A percentile compares a stretch with the other conserved stretches of the same genome.
phyloP scores from a whole-genome alignment of 139 green algal species.

The Chlamydomonas sphaeroides region DNA sequence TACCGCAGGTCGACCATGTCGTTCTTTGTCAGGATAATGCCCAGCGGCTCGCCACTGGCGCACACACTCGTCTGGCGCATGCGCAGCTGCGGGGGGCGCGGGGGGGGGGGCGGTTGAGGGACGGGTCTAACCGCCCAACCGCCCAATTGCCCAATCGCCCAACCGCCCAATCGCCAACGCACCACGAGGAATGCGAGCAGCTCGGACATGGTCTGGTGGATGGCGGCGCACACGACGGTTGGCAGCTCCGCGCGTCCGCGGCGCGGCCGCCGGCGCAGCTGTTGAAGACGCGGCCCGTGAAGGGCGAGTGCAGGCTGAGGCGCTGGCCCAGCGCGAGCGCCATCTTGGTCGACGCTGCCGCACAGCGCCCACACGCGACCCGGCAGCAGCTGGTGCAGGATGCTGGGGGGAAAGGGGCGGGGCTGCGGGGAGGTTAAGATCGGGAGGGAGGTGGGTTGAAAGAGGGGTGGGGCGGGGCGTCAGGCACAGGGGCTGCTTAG shows the following conservation, averaged over 20 bases:
- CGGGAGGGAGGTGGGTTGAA: not conserved
- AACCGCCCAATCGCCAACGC: too few species aligned
- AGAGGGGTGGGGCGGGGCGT: too few species aligned
- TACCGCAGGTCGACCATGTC: conserved; percentile 32
- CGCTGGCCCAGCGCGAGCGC: conserved; percentile 17
- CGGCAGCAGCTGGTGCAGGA: conserved; percentile 28
- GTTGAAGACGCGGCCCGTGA: not conserved
- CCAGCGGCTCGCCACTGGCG: not conserved
- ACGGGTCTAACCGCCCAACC: too few species aligned
- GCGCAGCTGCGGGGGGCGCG: not conserved
- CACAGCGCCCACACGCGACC: conserved; percentile 22
- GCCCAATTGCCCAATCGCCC: too few species aligned
- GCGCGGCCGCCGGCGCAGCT: not conserved
- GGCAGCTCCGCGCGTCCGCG: conserved; percentile 15
- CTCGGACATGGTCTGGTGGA: conserved; percentile 22
- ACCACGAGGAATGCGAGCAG: conserved; percentile 28
- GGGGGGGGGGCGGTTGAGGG: too few species aligned
- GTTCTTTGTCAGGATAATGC: conserved; percentile 17
- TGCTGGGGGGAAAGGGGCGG: conserved; percentile 11
- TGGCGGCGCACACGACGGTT: conserved; percentile 2
- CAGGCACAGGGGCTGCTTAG: too few species aligned
- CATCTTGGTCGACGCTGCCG: conserved; percentile 25
- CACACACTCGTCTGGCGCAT: conserved; percentile 12
- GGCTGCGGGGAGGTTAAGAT: too few species aligned
- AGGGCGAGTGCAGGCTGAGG: conserved; percentile 12